Base-by-base conservation (phyloP, 371 early-diverging fungal species). In the Mucor sp. region DNA sequence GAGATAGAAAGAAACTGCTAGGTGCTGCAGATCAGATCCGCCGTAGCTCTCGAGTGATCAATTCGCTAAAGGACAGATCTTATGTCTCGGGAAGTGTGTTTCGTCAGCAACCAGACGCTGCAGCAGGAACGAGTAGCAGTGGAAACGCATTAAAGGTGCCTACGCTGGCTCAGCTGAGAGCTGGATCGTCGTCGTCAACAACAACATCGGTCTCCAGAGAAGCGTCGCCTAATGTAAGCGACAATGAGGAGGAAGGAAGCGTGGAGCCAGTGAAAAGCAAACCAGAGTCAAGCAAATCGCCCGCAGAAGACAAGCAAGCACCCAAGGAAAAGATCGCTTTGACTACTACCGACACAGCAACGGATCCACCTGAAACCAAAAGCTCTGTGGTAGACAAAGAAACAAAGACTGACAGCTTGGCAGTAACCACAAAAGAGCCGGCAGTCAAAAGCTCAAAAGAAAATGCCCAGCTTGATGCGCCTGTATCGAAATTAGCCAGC, bases 71-170 rank as follows among this genome's bases (percentile, higher is more conserved):
- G 28, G 68, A 74, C 21, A 53, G 66, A 30, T 74, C 74, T 2
- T 67, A 70, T 30, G 74, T 74, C 3, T 70, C 74, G 1, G 59
- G 65, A 2, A 74, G 74, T 63, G 71, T 74, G 1, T 70, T 74
- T 57, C 74, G 74, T 43, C 71, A 70, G 8, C 43, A 58, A 23
- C 9, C 58, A 6, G 62, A 60, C 11, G 25, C 58, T 12, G 53
- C 27, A 6, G 6, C 48, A 23, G 35, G 19, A 8, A 2, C 19
- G 6, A 15, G 5, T 2, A 61, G 12, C 19, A 32, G 27, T 14
- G 33, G 32, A 0, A 62, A 58, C 3, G 44, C 9, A 6, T 35
- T 62, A 8, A 14, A 27, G 6, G 66, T 66, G 4, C 70, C 70
- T 32, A 62, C 66, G 23, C 37, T 69, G 28, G 62, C 62, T 35